Base-by-base conservation (phyloP, 1,139 yeast genomes). In the Nakaseomyces nivariensis region DNA sequence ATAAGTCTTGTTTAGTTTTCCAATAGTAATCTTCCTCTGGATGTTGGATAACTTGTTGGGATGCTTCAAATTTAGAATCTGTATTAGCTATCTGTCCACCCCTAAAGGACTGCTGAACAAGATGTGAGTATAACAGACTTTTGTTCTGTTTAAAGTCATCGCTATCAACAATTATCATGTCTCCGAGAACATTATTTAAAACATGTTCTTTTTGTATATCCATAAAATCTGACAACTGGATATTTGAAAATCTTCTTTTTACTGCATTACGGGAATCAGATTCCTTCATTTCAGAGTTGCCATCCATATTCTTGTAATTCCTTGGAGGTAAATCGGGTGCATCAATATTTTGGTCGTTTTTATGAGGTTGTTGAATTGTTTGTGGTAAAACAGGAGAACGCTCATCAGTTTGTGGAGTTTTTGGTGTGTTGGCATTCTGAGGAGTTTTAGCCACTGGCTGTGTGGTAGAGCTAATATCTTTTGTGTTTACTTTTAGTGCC, bases 121-220 rank as follows among this genome's bases (percentile, higher is more conserved):
- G 27, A 41, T 13, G n/a, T 9, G 33, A 27, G n/a, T 41, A 41
- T 29, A 41, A 41, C 8, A 27, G 5, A 13, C 25, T 13, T 29
- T 41, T 41, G 4, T 41, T 41, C 5, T 27, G 26, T n/a, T 27
- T 29, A 29, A 41, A 41, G n/a, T 27, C 34, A 41, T 41, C 34
- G 7, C 34, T 41, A n/a, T 41, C 44, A 13, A 41, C 34, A n/a
- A 41, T 26, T 3, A 41, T 41, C 8, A 41, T 41, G n/a, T 41
- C 44, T 4, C 44, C 44, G 5, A 41, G 24, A 4, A 41, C 25
- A 22, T 41, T 41, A 29, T 29, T 41, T 13, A 41, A 13, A 29
- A 41, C 34, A 29, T 41, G 44, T 11, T 41, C 44, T 29, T 27
- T 41, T 41, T 41, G 44, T 13, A 41, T 41, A 41, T 41, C 44